Evolutionary conservation across 2,329 filamentous ascomycete species (phyloP).

Genomic region (Botryotinia globosa): DNA sequence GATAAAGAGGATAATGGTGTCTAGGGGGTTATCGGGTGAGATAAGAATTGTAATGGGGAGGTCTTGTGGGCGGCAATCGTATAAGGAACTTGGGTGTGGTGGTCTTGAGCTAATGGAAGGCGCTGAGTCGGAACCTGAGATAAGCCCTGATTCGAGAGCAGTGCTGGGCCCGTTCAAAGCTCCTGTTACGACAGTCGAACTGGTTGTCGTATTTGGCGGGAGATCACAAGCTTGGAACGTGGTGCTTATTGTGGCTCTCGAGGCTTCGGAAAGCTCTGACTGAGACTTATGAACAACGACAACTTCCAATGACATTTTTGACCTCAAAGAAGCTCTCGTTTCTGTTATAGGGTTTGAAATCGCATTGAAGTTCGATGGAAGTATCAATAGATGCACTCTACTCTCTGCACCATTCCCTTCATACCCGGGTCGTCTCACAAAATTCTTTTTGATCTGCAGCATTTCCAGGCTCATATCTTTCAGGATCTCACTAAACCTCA

Average conservation of each 20-base stretch:
- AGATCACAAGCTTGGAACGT: neutral
- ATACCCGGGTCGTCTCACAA: neutral
- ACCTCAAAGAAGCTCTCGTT: neutral
- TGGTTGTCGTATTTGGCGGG: neutral
- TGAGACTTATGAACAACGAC: neutral
- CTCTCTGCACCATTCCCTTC: neutral
- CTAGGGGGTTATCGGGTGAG: neutral
- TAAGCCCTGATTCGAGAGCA: neutral
- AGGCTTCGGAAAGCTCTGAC: neutral
- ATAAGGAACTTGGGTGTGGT: neutral
- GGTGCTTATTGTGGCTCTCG: neutral
- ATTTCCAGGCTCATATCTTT: neutral
- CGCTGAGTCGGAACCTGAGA: neutral
- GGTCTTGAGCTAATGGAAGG: neutral
- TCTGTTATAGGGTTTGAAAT: neutral
- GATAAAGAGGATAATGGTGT: neutral
- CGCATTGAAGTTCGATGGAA: neutral
- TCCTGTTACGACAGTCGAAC: neutral
- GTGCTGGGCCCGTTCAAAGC: neutral
- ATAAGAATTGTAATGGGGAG: neutral
- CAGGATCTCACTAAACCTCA: neutral
- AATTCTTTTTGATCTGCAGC: neutral
- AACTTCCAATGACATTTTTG: neutral
- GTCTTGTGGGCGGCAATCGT: neutral
- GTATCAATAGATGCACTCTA: neutral